Conservation (phyloP, 2,329 filamentous ascomycete genomes). For the Aspergillus fumigatus region DNA sequence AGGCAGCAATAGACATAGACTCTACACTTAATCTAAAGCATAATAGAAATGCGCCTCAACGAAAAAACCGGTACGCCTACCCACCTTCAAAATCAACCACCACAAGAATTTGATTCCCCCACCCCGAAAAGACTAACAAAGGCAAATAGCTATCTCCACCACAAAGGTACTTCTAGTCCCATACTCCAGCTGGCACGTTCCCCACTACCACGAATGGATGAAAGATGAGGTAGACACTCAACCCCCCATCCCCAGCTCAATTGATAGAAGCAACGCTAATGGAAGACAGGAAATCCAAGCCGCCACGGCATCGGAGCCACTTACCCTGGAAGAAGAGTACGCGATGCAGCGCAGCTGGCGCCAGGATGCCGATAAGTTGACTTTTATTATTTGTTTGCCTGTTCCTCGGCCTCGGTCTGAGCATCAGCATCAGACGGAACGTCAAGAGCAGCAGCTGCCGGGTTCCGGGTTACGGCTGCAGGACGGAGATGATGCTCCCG, state of each 20-base stretch:
- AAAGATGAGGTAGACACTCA: conserved; percentile 58
- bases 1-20: conserved; percentile 22
- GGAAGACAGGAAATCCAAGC: conserved; percentile 60
- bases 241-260: too few relatives aligned
- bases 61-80: conserved; percentile 30
- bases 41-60: conserved; percentile 30
- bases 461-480: neutral
- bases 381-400: conserved; percentile 75
- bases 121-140: neutral
- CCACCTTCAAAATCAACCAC: neutral
- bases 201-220: conserved; percentile 88
- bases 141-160: conserved; percentile 60
- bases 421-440: too few relatives aligned
- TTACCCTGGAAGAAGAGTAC: conserved; percentile 77
- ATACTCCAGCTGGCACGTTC: conserved; percentile 77
- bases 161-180: conserved; percentile 70
- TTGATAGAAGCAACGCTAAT: conserved; percentile 8
- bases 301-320: conserved; percentile 81
- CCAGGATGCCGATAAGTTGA: conserved; percentile 76
- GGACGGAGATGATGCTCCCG: conserved; percentile 50
- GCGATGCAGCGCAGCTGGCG: conserved; percentile 89
- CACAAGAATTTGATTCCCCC: neutral
- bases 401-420: neutral
- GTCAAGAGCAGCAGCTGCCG: too few relatives aligned
- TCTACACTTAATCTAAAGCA: conserved; percentile 2